Evolutionary conservation across 352 stramenopile genomes (phyloP).

Genomic region (Globisporangium solare): DNA sequence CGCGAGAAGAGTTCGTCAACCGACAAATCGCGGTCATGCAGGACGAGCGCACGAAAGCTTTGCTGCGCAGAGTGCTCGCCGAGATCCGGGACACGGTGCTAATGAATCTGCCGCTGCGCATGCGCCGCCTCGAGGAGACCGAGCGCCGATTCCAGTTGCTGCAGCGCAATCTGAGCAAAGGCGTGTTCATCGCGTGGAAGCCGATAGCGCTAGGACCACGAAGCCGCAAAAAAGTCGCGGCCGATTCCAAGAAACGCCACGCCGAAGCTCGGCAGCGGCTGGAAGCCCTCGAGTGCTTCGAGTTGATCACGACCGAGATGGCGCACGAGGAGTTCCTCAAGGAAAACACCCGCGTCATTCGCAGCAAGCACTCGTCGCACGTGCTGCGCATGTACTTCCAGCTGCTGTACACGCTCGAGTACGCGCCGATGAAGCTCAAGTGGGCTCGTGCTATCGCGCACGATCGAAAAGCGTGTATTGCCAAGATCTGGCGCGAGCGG

Average conservation of each 20-base stretch:
- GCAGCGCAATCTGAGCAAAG: slow-evolving; percentile 29
- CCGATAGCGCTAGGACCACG: slow-evolving; percentile 42
- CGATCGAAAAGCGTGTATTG: slow-evolving; percentile 27
- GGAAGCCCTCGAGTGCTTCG: slow-evolving; percentile 55
- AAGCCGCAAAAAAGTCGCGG: slow-evolving; percentile 46
- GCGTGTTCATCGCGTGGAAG: slow-evolving; percentile 54
- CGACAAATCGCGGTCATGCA: slow-evolving; percentile 43
- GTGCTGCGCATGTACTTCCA: slow-evolving; percentile 50
- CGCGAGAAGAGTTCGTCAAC: slow-evolving; percentile 60
- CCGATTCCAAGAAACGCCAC: slow-evolving; percentile 40
- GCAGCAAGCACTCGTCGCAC: slow-evolving; percentile 22
- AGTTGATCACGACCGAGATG: slow-evolving; percentile 72
- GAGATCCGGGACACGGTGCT: slow-evolving; percentile 67
- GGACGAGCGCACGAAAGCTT: slow-evolving; percentile 23
- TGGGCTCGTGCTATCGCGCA: slow-evolving; percentile 26
- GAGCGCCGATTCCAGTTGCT: slow-evolving; percentile 43
- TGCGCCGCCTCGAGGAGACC: slow-evolving; percentile 46
- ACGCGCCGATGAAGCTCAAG: slow-evolving; percentile 42
- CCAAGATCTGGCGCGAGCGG: slow-evolving; percentile 32
- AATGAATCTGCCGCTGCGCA: slow-evolving; percentile 58
- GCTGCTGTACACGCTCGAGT: slow-evolving; percentile 35
- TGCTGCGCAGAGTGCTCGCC: slow-evolving; percentile 46
- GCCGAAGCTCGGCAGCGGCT: slow-evolving; percentile 44
- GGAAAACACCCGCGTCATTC: slow-evolving; percentile 64
- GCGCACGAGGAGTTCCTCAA: slow-evolving; percentile 77